Base-by-base conservation (phyloP, 352 stramenopile genomes). In the Pythium sp. region DNA sequence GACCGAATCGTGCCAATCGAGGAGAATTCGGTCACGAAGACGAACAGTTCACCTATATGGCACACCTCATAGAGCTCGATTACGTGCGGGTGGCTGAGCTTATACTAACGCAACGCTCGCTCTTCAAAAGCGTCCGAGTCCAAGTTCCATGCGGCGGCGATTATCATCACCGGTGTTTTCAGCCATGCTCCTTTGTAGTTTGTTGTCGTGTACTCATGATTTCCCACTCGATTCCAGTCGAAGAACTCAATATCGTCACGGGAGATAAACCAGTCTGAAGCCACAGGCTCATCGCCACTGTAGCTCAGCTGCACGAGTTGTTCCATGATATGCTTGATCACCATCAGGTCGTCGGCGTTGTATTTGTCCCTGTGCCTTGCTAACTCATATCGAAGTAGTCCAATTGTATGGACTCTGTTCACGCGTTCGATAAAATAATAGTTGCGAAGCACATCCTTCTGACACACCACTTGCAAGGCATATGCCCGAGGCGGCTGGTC, bases 101-200 rank as follows among this genome's bases (percentile, higher is more conserved):
- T 5, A 26, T 24, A 30, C 53, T 26, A 58, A 14, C 53, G 26
- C 4, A 58, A 14, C 53, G 26, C 53, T 24, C 26, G 53, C 26
- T 58, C 15, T 38, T 58, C 53, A 30, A 58, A 58, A 15, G 41
- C 53, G 3, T 24, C 53, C 9, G 32, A 22, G 3, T n/a, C 20
- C 5, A 58, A 26, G 5, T 41, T 15, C 5, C 28, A n/a, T 5
- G 15, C 6, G 18, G 38, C 15, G 24, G 14, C 11, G 5, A 58
- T 26, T 2, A 58, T 12, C 26, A 58, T 58, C 26, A 58, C 53
- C 5, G 11, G 53, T 12, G 53, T 58, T 58, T 58, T 58, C 53
- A 58, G 7, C 26, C 53, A 58, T 15, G 53, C 15, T 5, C 53
- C 53, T 4, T 20, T 22, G 5, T 38, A 58, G 7, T 20, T 36